phyloP scores from a whole-genome alignment of 257 asterid species.

The Nyctanthes arbortristis region DNA sequence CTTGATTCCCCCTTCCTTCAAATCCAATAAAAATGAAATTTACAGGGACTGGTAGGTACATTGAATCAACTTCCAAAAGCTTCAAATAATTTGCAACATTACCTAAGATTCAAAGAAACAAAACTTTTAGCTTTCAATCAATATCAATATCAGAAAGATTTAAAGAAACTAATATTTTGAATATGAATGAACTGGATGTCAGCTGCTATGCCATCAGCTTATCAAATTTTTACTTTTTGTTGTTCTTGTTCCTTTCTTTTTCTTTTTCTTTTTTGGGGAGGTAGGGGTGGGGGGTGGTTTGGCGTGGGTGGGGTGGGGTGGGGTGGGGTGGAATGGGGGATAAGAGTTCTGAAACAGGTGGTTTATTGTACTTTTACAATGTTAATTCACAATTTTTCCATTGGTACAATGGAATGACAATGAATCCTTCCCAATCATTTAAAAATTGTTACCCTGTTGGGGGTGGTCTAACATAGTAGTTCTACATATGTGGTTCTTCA shows the following conservation, averaged over 20 bases:
- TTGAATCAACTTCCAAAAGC: conserved; percentile 87
- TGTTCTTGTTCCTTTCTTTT: too few relatives aligned
- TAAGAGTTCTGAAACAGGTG: background rate
- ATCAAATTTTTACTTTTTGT: background rate
- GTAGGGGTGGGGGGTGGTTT: too few relatives aligned
- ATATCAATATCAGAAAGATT: conserved; percentile 3
- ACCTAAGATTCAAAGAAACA: conserved; percentile 53
- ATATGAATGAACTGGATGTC: conserved; percentile 14
- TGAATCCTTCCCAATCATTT: too few relatives aligned
- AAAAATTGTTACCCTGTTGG: conserved; percentile 7
- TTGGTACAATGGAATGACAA: background rate
- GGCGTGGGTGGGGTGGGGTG: too few relatives aligned
- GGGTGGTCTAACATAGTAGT: conserved; percentile 12
- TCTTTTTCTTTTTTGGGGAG: too few relatives aligned
- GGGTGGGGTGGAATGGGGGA: too few relatives aligned
- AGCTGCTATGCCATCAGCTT: conserved; percentile 2
- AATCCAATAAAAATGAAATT: conserved; percentile 93
- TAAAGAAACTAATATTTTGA: conserved; percentile 10
- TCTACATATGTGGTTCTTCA: background rate
- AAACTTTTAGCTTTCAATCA: conserved; percentile 12
- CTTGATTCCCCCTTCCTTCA: conserved; percentile 95
- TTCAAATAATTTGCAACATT: conserved; percentile 80
- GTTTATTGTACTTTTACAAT: conserved; percentile 2
- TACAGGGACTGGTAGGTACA: conserved; percentile 91
- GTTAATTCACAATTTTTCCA: background rate